Evolutionary conservation across 2,329 filamentous ascomycete genomes (phyloP).

Genomic region (Tolypocladium inflatum): DNA sequence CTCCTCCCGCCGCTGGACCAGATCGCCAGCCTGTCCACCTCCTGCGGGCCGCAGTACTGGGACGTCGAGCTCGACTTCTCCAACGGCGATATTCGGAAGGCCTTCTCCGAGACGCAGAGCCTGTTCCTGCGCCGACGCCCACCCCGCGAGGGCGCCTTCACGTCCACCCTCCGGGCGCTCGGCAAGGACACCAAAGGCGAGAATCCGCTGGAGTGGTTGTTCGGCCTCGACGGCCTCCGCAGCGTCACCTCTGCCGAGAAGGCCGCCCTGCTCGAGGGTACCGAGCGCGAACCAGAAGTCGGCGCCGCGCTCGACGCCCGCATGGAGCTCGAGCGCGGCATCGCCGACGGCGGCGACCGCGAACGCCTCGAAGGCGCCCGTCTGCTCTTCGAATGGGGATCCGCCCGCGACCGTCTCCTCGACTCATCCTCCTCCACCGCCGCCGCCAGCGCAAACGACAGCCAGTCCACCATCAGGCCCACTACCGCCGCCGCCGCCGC

Average conservation of each 20-base stretch:
- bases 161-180: constrained; percentile 64
- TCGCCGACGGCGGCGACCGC: constrained; percentile 29
- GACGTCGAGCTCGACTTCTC: constrained; percentile 69
- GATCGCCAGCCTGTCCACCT: constrained; percentile 50
- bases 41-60: constrained; percentile 64
- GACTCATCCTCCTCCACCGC: constrained; percentile 6
- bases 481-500: constrained; percentile 9
- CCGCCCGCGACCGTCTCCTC: constrained; percentile 29
- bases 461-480: constrained; percentile 22
- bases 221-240: constrained; percentile 48
- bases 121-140: constrained; percentile 65
- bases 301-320: constrained; percentile 58
- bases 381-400: constrained; percentile 47
- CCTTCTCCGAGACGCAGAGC: constrained; percentile 59
- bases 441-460: constrained; percentile 16
- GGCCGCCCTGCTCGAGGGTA: constrained; percentile 47
- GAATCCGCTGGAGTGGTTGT: constrained; percentile 63
- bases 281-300: constrained; percentile 36
- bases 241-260: constrained; percentile 57
- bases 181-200: constrained; percentile 31
- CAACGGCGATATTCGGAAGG: constrained; percentile 49
- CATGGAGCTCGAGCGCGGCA: constrained; percentile 50
- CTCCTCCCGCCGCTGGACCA: constrained; percentile 55
- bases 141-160: constrained; percentile 59
- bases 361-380: constrained; percentile 37